Evolutionary conservation across 306 rosid species (phyloP), one percentile per base, ranked within the genome.

Genomic region (Vicia faba): DNA sequence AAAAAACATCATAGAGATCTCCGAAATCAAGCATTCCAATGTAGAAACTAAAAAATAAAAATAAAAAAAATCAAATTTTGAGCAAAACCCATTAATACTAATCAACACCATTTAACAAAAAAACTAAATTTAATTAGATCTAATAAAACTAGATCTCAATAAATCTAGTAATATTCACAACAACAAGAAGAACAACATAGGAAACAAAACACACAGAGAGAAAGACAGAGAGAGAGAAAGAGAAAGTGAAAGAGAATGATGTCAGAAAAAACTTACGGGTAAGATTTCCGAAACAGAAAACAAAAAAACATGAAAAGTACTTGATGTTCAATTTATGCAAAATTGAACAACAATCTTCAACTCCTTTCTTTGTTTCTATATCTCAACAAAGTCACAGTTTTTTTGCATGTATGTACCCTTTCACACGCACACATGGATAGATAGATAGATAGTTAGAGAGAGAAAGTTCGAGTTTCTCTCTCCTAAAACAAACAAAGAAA

Each of bases 251-350:
- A 66, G 19, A 31, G 44, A 51, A 23, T 48, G 64, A 68, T 51
- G 77, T 66, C 38, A 46, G 70, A 33, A 8, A 70, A 70, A 75
- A 77, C 80, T 69, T 75, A 80, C 82, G 33, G 83, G 71, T 79
- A 81, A 85, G 90, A 87, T 51, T 20, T 77, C 81, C 39, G 69
- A 81, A 66, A 44, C 51, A 2, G n/a, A 63, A 15, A 39, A 36
- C 11, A 15, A 15, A 55, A 55, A 58, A 61, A 49, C n/a, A 38
- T 38, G 4, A 15, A 19, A 56, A 33, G 84, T 68, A 80, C 70
- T 59, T 36, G 85, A 74, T 75, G 80, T 83, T 80, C 78, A 80
- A 71, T 78, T 74, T 76, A 36, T 36, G 19, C 69, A 78, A 75
- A 64, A 73, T 38, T 60, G 66, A 61, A 74, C 73, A 70, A 71